Conservation (phyloP, 1,284 basidiomycete genomes). For the Serendipita sp. region DNA sequence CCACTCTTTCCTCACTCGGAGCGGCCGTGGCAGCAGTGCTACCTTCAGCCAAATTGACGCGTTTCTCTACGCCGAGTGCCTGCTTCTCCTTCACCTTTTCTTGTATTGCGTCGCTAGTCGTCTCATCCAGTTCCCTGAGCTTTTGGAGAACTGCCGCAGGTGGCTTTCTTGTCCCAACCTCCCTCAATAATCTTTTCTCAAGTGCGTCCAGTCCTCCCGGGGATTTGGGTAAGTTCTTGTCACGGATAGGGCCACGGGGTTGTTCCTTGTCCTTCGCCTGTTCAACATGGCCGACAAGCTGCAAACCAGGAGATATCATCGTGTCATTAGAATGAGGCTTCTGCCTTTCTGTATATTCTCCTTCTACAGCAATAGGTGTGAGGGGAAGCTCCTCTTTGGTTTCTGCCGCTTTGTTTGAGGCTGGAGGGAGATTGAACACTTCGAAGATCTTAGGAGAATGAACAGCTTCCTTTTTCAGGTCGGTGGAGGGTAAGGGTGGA, state of each 20-base stretch:
- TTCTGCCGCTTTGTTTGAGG: not conserved
- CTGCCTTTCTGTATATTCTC: not conserved
- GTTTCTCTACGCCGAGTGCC: constrained; percentile 25
- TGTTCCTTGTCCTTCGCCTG: not conserved
- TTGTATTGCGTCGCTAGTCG: not conserved
- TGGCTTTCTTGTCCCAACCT: constrained; percentile 39
- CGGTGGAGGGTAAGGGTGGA: constrained; percentile 35
- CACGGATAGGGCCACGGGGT: not conserved
- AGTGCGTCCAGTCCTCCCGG: constrained; percentile 47
- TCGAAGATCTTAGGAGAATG: not conserved
- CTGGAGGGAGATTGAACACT: not conserved
- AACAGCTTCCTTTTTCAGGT: constrained; percentile 13
- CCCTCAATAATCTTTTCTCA: constrained; percentile 42
- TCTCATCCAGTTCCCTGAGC: constrained; percentile 3
- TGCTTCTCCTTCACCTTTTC: constrained; percentile 17
- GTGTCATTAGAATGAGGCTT: constrained; percentile 3
- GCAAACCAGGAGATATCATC: not conserved
- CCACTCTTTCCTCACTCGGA: constrained; percentile 50
- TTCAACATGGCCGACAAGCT: not conserved
- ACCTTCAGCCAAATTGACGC: constrained; percentile 30
- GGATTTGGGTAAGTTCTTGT: not conserved
- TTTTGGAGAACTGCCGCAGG: not conserved
- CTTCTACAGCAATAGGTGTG: not conserved
- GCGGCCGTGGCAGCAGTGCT: constrained; percentile 19
- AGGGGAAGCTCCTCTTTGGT: constrained; percentile 18